phyloP scores from a whole-genome alignment of 2,329 filamentous ascomycete genomes.

The Sporothrix variecibatus region DNA sequence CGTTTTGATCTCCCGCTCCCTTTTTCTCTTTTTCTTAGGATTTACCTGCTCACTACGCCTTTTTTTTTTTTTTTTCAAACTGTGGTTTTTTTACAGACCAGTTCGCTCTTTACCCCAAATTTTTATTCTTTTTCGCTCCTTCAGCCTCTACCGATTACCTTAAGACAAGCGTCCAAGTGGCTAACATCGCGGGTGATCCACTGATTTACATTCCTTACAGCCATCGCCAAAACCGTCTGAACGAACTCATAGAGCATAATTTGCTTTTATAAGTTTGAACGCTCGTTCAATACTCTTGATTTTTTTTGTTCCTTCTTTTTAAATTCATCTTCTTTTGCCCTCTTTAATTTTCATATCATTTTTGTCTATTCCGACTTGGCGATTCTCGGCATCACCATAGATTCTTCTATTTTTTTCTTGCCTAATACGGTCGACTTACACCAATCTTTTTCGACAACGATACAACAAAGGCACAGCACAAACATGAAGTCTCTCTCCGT shows the following conservation, averaged over 20 bases:
- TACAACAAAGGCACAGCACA: background rate
- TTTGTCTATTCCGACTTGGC: background rate
- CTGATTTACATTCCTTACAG: constrained; percentile 16
- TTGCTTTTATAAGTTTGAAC: background rate
- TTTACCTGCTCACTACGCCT: background rate
- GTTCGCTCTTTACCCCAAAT: background rate
- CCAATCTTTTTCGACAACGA: background rate
- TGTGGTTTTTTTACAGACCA: background rate
- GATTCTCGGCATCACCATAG: background rate
- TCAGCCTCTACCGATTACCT: background rate
- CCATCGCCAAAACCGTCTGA: background rate
- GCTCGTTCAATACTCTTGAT: background rate
- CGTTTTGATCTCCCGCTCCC: constrained; percentile 1
- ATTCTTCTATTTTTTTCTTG: background rate
- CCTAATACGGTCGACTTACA: background rate
- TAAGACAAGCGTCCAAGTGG: constrained; percentile 14
- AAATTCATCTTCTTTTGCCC: background rate
- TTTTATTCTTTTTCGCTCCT: background rate
- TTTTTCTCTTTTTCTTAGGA: background rate
- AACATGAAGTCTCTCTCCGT: constrained; percentile 1
- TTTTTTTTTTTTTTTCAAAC: background rate
- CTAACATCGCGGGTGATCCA: constrained; percentile 2
- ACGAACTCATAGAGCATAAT: background rate
- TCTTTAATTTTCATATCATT: background rate
- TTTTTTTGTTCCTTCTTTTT: background rate